Conservation (phyloP, 495 filamentous ascomycete species). For the Eremomyces bilateralis region DNA sequence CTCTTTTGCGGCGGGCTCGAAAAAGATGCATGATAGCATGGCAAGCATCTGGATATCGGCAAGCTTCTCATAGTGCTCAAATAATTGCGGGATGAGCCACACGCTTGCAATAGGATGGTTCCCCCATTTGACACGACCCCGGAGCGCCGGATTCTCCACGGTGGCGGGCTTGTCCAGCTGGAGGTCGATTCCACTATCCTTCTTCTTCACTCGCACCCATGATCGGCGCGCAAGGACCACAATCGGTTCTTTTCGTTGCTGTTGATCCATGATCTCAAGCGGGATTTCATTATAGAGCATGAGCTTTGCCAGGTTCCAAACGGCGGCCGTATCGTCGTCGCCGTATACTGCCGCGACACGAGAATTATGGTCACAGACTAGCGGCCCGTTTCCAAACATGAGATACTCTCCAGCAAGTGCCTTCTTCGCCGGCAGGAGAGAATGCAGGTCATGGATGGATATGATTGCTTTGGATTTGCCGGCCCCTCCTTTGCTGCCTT, state of each 20-base stretch:
- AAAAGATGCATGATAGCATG: slow-evolving; percentile 79
- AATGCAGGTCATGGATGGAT: slow-evolving; percentile 44
- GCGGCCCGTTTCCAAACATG: slow-evolving; percentile 59
- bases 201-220: slow-evolving; percentile 13
- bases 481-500: slow-evolving; percentile 15
- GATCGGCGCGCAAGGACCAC: slow-evolving; percentile 36
- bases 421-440: slow-evolving; percentile 52
- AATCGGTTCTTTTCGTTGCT: slow-evolving; percentile 29
- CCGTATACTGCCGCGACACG: slow-evolving; percentile 52
- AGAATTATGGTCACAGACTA: slow-evolving; percentile 69
- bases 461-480: slow-evolving; percentile 32
- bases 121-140: slow-evolving; percentile 64
- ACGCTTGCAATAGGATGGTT: slow-evolving; percentile 53
- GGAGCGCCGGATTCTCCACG: slow-evolving; percentile 12
- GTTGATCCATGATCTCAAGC: slow-evolving; percentile 34
- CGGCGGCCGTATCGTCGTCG: slow-evolving; percentile 48
- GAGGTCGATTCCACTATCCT: slow-evolving; percentile 28
- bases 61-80: slow-evolving; percentile 55
- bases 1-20: slow-evolving; percentile 27
- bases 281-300: slow-evolving; percentile 58
- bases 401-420: slow-evolving; percentile 55
- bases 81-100: slow-evolving; percentile 39
- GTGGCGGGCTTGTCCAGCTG: slow-evolving; percentile 19
- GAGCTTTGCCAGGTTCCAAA: slow-evolving; percentile 64
- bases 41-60: slow-evolving; percentile 86